Conservation (phyloP, 2,329 filamentous ascomycete species). For the Daldinia sp. region DNA sequence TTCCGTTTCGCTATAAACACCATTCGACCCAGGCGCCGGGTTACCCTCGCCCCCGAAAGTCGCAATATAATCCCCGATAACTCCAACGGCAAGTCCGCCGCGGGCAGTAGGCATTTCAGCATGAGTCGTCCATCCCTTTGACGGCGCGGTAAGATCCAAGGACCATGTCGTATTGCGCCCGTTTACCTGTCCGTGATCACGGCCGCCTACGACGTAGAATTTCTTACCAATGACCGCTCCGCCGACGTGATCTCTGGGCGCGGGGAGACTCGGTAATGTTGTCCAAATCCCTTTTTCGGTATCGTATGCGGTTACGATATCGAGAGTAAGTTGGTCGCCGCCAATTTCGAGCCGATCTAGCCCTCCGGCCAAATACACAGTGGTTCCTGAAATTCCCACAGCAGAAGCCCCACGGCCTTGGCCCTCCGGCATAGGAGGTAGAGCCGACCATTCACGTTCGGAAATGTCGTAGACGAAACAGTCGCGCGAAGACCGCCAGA, state of each 20-base stretch:
- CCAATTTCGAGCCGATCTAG: neutral
- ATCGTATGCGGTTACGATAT: neutral
- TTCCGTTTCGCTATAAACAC: slow-evolving; percentile 21
- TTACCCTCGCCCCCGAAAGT: slow-evolving; percentile 29
- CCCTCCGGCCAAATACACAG: neutral
- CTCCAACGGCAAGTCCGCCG: slow-evolving; percentile 43
- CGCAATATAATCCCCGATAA: slow-evolving; percentile 20
- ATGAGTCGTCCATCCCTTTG: neutral
- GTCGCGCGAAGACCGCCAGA: slow-evolving; percentile 42
- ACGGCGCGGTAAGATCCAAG: slow-evolving; percentile 44
- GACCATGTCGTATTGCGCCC: slow-evolving; percentile 48
- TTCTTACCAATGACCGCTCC: slow-evolving; percentile 41
- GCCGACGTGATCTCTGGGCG: neutral
- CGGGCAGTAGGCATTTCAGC: slow-evolving; percentile 50
- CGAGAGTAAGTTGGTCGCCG: neutral
- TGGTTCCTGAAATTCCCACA: neutral
- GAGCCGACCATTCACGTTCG: neutral
- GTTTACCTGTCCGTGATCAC: slow-evolving; percentile 44
- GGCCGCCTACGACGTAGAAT: slow-evolving; percentile 51
- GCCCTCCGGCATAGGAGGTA: neutral
- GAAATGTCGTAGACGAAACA: slow-evolving; percentile 46
- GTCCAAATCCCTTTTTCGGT: neutral
- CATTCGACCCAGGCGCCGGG: slow-evolving; percentile 12
- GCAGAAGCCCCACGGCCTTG: neutral
- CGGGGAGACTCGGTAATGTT: neutral